Percentiles rank a stretch among this genome's conserved stretches.
phyloP scores from a whole-genome alignment of 2,329 filamentous ascomycete species.

The Xylariaceae sp. region DNA sequence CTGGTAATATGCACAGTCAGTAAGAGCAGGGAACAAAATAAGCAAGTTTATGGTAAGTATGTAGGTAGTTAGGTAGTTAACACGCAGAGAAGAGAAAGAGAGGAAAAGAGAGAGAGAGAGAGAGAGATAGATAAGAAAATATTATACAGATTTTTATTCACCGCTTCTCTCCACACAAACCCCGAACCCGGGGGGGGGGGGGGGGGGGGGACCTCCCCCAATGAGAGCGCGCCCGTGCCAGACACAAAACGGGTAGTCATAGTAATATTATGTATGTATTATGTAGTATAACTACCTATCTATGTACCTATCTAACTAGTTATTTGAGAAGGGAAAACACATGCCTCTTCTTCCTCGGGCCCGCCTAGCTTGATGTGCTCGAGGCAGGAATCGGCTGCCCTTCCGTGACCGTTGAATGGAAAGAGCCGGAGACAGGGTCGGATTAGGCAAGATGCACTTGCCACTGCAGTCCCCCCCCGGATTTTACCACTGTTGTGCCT shows the following conservation, averaged over 20 bases:
- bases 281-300: slow-evolving; percentile 8
- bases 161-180: background rate
- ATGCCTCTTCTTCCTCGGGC: slow-evolving; percentile 3
- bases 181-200: too few species aligned
- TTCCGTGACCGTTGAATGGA: slow-evolving; percentile 26
- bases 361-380: slow-evolving; percentile 17
- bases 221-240: too few species aligned
- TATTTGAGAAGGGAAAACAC: too few species aligned
- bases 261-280: background rate
- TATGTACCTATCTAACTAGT: background rate
- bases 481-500: slow-evolving; percentile 13
- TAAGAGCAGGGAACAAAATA: background rate
- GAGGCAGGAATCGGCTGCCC: slow-evolving; percentile 14
- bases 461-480: slow-evolving; percentile 25
- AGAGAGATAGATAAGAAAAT: background rate
- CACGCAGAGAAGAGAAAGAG: background rate
- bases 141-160: slow-evolving; percentile 1
- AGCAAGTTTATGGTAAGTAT: background rate
- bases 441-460: slow-evolving; percentile 24
- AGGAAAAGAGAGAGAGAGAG: background rate
- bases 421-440: slow-evolving; percentile 27
- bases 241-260: background rate
- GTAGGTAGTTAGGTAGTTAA: too few species aligned
- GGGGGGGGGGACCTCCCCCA: too few species aligned
- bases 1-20: too few species aligned